These are phyloP conservation scores for Achlya hypogyna DNA, from an alignment of 352 stramenopile species.

Conservation along the genomic window DNA sequence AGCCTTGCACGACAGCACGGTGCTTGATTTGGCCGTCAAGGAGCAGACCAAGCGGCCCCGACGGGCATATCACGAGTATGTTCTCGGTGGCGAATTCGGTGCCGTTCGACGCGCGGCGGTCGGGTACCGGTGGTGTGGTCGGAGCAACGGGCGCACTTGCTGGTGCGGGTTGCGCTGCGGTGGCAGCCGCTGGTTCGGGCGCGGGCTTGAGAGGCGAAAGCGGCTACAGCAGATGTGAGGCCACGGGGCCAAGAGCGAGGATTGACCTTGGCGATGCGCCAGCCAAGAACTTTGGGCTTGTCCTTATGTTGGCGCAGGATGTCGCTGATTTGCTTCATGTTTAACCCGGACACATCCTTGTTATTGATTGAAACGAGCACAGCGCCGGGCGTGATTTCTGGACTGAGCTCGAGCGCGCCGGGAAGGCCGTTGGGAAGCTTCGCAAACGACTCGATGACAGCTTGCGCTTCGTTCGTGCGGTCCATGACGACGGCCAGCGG, in stretches of 20 bases:
- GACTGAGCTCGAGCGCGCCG: constrained; percentile 39
- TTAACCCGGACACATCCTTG: constrained; percentile 40
- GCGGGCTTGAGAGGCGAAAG: not conserved
- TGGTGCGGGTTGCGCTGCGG: not conserved
- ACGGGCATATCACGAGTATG: constrained; percentile 18
- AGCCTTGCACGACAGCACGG: constrained; percentile 48
- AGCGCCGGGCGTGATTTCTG: constrained; percentile 31
- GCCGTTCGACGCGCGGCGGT: not conserved
- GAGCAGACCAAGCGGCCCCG: constrained; percentile 48
- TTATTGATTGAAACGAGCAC: constrained; percentile 53
- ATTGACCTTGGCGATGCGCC: constrained; percentile 5
- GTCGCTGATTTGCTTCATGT: constrained; percentile 42
- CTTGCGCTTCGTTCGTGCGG: constrained; percentile 25
- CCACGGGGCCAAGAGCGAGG: not conserved
- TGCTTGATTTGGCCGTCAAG: constrained; percentile 31
- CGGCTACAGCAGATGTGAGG: not conserved
- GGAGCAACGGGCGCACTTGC: not conserved
- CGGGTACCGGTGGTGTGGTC: not conserved
- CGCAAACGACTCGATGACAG: constrained; percentile 61
- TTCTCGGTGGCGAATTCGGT: not conserved
- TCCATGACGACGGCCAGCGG: constrained; percentile 65
- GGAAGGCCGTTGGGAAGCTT: constrained; percentile 34
- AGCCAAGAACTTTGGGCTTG: constrained; percentile 11
- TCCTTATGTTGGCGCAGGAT: constrained; percentile 36
- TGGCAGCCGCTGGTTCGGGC: not conserved